Evolutionary conservation across 2,329 filamentous ascomycete genomes (phyloP).

Genomic region (Fusarium globosum): DNA sequence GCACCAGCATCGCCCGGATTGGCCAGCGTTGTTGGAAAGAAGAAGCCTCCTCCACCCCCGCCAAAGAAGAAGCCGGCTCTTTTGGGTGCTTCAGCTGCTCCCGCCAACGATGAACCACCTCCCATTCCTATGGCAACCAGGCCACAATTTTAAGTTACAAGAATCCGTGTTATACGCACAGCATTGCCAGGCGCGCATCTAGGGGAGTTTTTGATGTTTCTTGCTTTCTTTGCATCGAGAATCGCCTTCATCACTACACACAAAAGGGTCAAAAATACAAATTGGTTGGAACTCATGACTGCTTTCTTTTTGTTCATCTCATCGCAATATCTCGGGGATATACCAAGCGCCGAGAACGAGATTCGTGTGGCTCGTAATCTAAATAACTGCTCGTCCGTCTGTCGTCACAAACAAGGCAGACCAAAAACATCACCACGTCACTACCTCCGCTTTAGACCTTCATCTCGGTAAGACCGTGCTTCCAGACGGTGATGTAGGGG

Average conservation of each 20-base stretch:
- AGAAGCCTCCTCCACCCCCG: constrained; percentile 65
- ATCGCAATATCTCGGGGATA: constrained; percentile 37
- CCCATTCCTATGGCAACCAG: constrained; percentile 65
- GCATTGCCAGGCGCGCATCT: constrained; percentile 26
- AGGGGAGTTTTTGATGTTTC: constrained; percentile 7
- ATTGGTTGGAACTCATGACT: constrained; percentile 31
- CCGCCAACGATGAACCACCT: constrained; percentile 55
- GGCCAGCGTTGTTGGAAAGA: constrained; percentile 54
- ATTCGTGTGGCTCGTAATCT: constrained; percentile 42
- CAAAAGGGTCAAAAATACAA: not conserved
- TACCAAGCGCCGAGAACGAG: constrained; percentile 38
- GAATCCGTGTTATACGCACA: not conserved
- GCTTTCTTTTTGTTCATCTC: constrained; percentile 40
- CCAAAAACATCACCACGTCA: constrained; percentile 29
- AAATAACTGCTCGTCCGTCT: constrained; percentile 31
- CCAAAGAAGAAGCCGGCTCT: constrained; percentile 64
- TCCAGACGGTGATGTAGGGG: constrained; percentile 91
- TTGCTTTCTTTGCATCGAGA: not conserved
- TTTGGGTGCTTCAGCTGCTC: constrained; percentile 30
- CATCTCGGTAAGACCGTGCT: constrained; percentile 87
- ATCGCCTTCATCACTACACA: constrained; percentile 1
- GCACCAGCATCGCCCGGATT: constrained; percentile 23
- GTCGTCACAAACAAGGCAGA: constrained; percentile 30
- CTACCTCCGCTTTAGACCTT: constrained; percentile 78
- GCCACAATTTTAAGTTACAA: constrained; percentile 55